Base-by-base conservation (phyloP, 345 rosid genomes). In the Rhodamnia rubescens region DNA sequence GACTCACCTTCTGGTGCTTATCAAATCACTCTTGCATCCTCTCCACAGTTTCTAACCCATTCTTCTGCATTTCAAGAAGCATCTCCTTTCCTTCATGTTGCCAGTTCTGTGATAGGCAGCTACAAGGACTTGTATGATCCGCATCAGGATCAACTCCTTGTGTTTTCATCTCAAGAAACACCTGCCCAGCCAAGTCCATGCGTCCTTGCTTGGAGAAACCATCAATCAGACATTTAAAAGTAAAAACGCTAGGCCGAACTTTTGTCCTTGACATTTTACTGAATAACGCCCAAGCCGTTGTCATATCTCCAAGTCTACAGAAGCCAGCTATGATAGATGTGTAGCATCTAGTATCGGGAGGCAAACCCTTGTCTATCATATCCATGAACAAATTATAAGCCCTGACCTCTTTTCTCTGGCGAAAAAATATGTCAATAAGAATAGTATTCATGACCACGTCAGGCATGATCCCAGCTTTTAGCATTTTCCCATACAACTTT, bases 151-250 rank as follows among this genome's bases (percentile, higher is more conserved):
- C 21, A 52, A 93, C 86, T 42, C 86, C 80, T 10, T 27, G 61
- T 85, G 59, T 86, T 84, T 85, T 88, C 96, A 92, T 92, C 84
- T 89, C 86, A 74, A 86, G 87, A 54, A 91, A n/a, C 88, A 91
- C 82, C 51, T n/a, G 82, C 80, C 69, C 57, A 11, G 87, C 93
- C 90, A 85, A 84, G 89, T 93, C 96, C 91, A 91, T 78, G 80
- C 89, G 91, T 16, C 82, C 54, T 84, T 85, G 40, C 86, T 90
- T 90, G 84, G 82, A 92, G 85, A 87, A 91, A 32, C 94, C 94
- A 87, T 88, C 89, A 82, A 92, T 89, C 81, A 93, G 85, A 84
- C 92, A 88, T 53, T 93, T 92, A 84, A 90, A 93, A 74, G 93
- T 91, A 54, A 86, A 87, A 82, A 91, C 89, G 82, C 87, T 92